These are phyloP conservation scores for Tuber calosporum DNA, from an alignment of 495 filamentous ascomycete genomes.

Conservation along the genomic window DNA sequence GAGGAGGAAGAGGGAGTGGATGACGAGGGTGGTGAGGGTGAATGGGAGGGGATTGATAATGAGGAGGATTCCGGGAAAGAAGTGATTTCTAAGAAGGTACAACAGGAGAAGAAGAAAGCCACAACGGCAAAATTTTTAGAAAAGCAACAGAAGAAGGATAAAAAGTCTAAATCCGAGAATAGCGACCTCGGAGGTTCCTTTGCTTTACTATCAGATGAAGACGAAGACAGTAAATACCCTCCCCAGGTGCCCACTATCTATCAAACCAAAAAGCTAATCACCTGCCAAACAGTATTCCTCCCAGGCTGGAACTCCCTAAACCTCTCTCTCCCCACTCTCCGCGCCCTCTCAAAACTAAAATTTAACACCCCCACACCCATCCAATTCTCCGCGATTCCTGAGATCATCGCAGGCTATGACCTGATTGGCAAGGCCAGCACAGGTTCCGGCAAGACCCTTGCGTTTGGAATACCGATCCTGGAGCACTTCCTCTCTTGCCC, in stretches of 20 bases:
- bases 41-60: slow-evolving; percentile 54
- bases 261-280: slow-evolving; percentile 18
- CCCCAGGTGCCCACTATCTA: not conserved
- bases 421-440: slow-evolving; percentile 75
- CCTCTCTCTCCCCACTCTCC: slow-evolving; percentile 61
- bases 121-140: slow-evolving; percentile 32
- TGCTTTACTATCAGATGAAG: slow-evolving; percentile 40
- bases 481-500: slow-evolving; percentile 52
- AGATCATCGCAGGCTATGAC: slow-evolving; percentile 65
- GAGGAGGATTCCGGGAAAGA: slow-evolving; percentile 39
- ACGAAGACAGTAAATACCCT: slow-evolving; percentile 41
- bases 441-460: slow-evolving; percentile 76
- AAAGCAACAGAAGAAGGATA: slow-evolving; percentile 33
- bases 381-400: slow-evolving; percentile 67
- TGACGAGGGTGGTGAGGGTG: slow-evolving; percentile 55
- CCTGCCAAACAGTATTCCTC: slow-evolving; percentile 47
- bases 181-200: slow-evolving; percentile 35
- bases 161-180: slow-evolving; percentile 39
- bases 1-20: slow-evolving; percentile 41
- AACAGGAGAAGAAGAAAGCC: slow-evolving; percentile 47
- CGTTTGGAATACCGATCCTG: slow-evolving; percentile 71
- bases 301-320: slow-evolving; percentile 69
- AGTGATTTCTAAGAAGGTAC: slow-evolving; percentile 41
- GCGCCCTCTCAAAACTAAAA: slow-evolving; percentile 66
- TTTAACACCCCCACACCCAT: slow-evolving; percentile 76